Evolutionary conservation across 768 basidiomycete genomes (phyloP).

Genomic region (Pulveroboletus sp.): DNA sequence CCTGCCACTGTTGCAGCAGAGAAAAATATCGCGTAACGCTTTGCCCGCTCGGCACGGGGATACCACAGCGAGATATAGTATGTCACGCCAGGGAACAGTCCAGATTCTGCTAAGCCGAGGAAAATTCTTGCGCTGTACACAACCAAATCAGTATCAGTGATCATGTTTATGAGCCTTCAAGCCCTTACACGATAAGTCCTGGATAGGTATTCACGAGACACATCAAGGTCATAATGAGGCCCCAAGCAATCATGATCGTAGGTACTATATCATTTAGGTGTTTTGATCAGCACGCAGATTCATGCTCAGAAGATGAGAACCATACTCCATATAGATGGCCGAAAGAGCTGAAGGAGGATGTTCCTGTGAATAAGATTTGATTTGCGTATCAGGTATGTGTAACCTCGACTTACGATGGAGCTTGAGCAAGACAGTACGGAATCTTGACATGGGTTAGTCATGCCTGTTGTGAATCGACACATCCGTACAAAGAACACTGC

Average conservation of each 20-base stretch:
- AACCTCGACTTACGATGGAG: conserved; percentile 26
- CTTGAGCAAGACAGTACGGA: conserved; percentile 31
- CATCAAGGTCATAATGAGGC: conserved; percentile 29
- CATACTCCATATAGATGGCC: conserved; percentile 28
- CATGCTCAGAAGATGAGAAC: background rate
- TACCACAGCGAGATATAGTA: conserved; percentile 54
- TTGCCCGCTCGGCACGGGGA: conserved; percentile 49
- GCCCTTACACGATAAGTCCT: conserved; percentile 22
- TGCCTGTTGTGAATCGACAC: background rate
- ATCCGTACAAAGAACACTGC: conserved; percentile 31
- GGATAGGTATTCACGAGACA: conserved; percentile 27
- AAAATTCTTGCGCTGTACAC: conserved; percentile 31
- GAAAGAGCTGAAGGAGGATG: conserved; percentile 24
- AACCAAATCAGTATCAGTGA: background rate
- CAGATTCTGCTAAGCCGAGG: conserved; percentile 42
- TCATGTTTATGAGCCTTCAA: background rate
- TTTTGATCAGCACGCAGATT: background rate
- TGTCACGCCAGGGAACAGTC: conserved; percentile 35
- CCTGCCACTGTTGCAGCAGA: conserved; percentile 53
- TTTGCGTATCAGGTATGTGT: background rate
- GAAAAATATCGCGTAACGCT: conserved; percentile 57
- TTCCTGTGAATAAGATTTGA: conserved; percentile 16
- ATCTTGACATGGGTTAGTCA: conserved; percentile 13
- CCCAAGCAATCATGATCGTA: conserved; percentile 31
- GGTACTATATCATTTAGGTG: conserved; percentile 31